Conservation (phyloP, 352 stramenopile species). For the Phytophthora nicotianae region DNA sequence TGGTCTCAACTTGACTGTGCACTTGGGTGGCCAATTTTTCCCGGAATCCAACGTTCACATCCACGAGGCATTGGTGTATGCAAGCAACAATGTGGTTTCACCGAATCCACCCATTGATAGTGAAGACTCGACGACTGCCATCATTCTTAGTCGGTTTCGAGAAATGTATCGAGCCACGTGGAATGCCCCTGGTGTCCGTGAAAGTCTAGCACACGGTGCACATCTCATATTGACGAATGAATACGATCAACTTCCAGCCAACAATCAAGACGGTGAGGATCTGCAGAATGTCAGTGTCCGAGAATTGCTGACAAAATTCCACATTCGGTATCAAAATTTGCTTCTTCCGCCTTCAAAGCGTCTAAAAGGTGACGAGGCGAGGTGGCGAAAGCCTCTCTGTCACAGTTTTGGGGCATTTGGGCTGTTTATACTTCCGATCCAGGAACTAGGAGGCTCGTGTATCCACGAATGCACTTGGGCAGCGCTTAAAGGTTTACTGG, state of each 20-base stretch:
- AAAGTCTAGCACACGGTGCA: constrained; percentile 49
- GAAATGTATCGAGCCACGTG: constrained; percentile 60
- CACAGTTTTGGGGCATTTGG: constrained; percentile 52
- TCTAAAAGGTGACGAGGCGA: constrained; percentile 9
- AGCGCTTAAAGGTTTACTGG: constrained; percentile 39
- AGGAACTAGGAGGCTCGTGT: constrained; percentile 14
- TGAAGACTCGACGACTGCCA: not conserved
- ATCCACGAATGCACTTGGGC: constrained; percentile 37
- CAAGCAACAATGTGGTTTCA: constrained; percentile 13
- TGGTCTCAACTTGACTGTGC: constrained; percentile 50
- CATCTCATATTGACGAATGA: constrained; percentile 54
- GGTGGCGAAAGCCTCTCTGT: constrained; percentile 31
- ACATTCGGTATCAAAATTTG: constrained; percentile 53
- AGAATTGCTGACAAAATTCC: constrained; percentile 32
- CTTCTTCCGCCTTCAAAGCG: constrained; percentile 60
- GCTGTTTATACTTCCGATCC: constrained; percentile 52
- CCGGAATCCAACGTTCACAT: constrained; percentile 40
- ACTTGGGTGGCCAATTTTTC: constrained; percentile 59
- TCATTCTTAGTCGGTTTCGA: constrained; percentile 44
- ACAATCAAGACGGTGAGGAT: constrained; percentile 23
- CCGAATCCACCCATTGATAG: not conserved
- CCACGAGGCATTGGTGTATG: constrained; percentile 29
- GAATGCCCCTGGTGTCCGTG: constrained; percentile 55
- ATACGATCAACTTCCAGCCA: constrained; percentile 26
- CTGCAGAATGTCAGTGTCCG: constrained; percentile 32